Conservation (phyloP, 352 stramenopile genomes). For the Thalassiosira livingstoniorum region DNA sequence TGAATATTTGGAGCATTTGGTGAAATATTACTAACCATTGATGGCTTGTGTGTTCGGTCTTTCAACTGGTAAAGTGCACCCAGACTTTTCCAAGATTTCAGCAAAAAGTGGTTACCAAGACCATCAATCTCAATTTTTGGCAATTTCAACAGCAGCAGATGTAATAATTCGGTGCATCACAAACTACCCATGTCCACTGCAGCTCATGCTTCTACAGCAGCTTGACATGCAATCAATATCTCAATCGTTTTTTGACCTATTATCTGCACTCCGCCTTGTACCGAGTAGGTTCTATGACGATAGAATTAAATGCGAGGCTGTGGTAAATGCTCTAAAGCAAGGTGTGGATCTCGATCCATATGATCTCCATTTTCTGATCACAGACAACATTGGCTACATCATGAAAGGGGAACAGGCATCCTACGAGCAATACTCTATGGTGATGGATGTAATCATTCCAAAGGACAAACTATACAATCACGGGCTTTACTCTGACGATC, state of each 20-base stretch:
- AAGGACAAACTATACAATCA: not conserved
- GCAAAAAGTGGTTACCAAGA: not conserved
- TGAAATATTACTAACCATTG: not conserved
- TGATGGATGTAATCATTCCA: not conserved
- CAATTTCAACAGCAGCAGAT: not conserved
- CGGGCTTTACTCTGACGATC: not conserved
- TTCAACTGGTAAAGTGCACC: not conserved
- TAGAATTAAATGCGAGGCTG: too few relatives aligned
- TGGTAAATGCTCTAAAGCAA: too few relatives aligned
- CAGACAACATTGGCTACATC: not conserved
- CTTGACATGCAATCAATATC: not conserved
- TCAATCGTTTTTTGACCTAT: not conserved
- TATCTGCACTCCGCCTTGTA: not conserved
- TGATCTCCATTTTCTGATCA: not conserved
- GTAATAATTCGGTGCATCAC: not conserved
- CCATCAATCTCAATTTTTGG: constrained; percentile 3
- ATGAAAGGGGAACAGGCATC: not conserved
- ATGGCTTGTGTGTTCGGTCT: not conserved
- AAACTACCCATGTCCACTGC: not conserved
- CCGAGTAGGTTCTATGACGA: too few relatives aligned
- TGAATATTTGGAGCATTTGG: not conserved
- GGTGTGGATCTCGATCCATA: too few relatives aligned
- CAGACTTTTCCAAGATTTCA: not conserved
- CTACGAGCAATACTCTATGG: not conserved
- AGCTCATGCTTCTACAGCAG: not conserved